Evolutionary conservation across 2,329 filamentous ascomycete species (phyloP).

Genomic region (Ascochyta fabae): DNA sequence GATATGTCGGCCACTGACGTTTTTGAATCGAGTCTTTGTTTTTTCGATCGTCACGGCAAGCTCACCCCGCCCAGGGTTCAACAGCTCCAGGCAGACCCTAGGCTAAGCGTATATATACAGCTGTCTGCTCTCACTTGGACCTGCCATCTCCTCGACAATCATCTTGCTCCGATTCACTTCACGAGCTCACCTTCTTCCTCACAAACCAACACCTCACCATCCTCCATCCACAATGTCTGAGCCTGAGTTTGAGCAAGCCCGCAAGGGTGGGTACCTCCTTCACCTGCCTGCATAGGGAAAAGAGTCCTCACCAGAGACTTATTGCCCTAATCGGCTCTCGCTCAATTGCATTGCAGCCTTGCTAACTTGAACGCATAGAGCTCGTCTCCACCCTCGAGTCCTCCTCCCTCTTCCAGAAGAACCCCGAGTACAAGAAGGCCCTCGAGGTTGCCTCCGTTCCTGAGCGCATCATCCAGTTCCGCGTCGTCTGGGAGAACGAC

Average conservation of each 20-base stretch:
- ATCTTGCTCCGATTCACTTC: conserved; percentile 17
- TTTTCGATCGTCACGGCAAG: conserved; percentile 20
- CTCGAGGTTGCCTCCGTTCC: conserved; percentile 87
- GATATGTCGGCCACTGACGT: conserved; percentile 66
- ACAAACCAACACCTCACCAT: conserved; percentile 13
- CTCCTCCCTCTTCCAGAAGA: conserved; percentile 89
- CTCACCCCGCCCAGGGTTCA: conserved; percentile 25
- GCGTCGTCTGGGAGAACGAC: conserved; percentile 96
- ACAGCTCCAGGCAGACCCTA: conserved; percentile 20
- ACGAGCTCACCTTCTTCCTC: conserved; percentile 15
- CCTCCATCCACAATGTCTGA: conserved; percentile 71
- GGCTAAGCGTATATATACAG: conserved; percentile 37
- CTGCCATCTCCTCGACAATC: conserved; percentile 17
- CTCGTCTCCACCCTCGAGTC: conserved; percentile 93
- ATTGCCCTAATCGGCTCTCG: background rate
- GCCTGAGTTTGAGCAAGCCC: conserved; percentile 99
- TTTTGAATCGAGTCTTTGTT: conserved; percentile 57
- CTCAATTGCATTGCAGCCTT: background rate
- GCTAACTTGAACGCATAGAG: conserved; percentile 62
- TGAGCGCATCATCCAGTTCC: conserved; percentile 96
- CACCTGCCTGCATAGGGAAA: background rate
- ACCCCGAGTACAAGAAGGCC: conserved; percentile 93
- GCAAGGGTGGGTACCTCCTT: conserved; percentile 73
- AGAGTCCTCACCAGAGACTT: background rate
- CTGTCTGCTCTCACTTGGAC: conserved; percentile 16